phyloP scores from a whole-genome alignment of 2,329 filamentous ascomycete species.

The Apiospora marii region DNA sequence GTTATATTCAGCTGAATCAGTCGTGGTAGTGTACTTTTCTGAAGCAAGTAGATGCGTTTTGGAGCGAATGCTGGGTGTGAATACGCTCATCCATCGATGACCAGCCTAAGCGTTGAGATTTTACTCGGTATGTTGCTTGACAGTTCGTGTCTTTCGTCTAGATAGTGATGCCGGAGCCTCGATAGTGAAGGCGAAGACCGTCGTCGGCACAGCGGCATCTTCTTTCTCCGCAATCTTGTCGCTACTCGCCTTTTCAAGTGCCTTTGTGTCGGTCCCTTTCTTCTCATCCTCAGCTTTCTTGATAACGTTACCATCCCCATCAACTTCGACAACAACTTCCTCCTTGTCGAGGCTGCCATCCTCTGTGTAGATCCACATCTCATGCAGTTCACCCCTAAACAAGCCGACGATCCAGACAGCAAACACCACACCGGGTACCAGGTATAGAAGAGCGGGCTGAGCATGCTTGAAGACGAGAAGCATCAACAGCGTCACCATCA shows the following conservation, averaged over 20 bases:
- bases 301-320: slow-evolving; percentile 55
- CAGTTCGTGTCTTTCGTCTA: slow-evolving; percentile 19
- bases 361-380: slow-evolving; percentile 87
- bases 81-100: background rate
- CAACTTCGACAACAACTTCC: slow-evolving; percentile 64
- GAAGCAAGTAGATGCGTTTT: background rate
- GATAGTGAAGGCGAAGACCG: slow-evolving; percentile 41
- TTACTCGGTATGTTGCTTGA: slow-evolving; percentile 3
- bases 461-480: slow-evolving; percentile 82
- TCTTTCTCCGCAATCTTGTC: slow-evolving; percentile 37
- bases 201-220: slow-evolving; percentile 26
- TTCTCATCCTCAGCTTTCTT: slow-evolving; percentile 47
- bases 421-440: slow-evolving; percentile 84
- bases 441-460: slow-evolving; percentile 89
- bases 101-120: background rate
- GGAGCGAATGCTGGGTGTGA: background rate
- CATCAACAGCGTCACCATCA: slow-evolving; percentile 78
- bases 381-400: slow-evolving; percentile 72
- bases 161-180: slow-evolving; percentile 35
- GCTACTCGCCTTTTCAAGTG: background rate
- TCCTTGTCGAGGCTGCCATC: slow-evolving; percentile 64
- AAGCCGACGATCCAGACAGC: slow-evolving; percentile 79
- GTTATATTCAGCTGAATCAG: background rate
- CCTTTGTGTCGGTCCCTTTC: slow-evolving; percentile 34
- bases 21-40: background rate